Conservation (phyloP, 163 green algal genomes). For the Scenedesmus sp. region DNA sequence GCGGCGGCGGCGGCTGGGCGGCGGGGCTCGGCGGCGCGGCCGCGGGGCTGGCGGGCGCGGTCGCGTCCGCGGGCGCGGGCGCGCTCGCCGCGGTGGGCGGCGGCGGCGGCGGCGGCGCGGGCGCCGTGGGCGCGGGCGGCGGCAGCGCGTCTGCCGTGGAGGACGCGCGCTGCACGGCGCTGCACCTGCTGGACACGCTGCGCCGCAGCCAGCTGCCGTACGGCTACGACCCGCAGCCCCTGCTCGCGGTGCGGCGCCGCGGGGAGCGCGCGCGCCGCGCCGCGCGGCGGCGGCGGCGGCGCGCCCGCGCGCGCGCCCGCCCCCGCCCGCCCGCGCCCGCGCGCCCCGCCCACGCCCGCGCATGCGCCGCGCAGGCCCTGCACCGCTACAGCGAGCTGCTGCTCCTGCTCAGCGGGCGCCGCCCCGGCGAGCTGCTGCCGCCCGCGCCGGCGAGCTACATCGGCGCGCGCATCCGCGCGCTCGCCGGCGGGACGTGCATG, state of each 20-base stretch:
- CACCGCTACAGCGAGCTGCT: conserved; percentile 58
- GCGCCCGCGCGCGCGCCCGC: background rate
- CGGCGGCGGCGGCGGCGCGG: background rate
- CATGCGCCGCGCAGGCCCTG: conserved; percentile 27
- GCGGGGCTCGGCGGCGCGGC: background rate
- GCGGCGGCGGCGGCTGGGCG: background rate
- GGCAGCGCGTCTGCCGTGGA: conserved; percentile 25
- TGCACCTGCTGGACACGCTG: background rate
- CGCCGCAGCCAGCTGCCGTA: conserved; percentile 26
- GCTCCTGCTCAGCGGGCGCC: conserved; percentile 70
- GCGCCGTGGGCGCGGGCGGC: too few species aligned
- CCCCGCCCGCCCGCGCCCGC: background rate
- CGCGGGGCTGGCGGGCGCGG: background rate
- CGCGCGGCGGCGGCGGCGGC: background rate
- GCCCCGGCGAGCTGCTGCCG: conserved; percentile 74
- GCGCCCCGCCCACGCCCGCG: too few species aligned
- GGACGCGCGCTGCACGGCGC: conserved; percentile 6
- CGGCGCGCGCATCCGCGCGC: conserved; percentile 58
- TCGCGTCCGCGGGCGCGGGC: conserved; percentile 2
- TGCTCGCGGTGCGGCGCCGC: conserved; percentile 16
- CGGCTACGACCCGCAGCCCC: conserved; percentile 27
- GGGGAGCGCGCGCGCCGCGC: background rate
- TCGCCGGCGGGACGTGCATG: conserved; percentile 57
- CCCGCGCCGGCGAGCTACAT: conserved; percentile 78
- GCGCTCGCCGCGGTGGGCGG: background rate